Base-by-base conservation (phyloP, 2,329 filamentous ascomycete genomes). In the Malbranchea zuffiana region DNA sequence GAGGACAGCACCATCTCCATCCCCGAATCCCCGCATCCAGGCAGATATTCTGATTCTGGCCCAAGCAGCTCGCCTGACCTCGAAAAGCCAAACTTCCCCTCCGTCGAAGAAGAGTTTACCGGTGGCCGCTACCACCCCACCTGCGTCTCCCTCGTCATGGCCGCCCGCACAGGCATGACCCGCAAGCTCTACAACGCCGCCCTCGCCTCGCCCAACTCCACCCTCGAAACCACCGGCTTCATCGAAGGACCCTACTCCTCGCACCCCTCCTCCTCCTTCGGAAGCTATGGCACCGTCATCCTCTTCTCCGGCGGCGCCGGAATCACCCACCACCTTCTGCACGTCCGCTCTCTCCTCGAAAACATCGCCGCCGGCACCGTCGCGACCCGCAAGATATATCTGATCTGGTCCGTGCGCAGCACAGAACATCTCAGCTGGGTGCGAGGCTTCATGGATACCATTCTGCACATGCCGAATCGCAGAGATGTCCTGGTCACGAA, bases 271-370 rank as follows among this genome's bases (percentile, higher is more conserved):
- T 65, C 65, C 31, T 65, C 65, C 32, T 63, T 77, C 34, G 60
- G 65, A 31, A 75, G 69, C 35, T 80, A 78, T 56, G 76, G 75
- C 48, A 79, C 75, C 0, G 66, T 72, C n/a, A 56, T 80, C 16
- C 68, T 80, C 39, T 79, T 80, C 57, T 75, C 75, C 3, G 75
- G 72, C 32, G 75, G 75, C 36, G 74, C 77, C 18, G 75, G 75
- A 36, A 79, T 80, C 41, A 80, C 76, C 2, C 75, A 80, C 50
- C 74, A 78, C 53, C 63, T 78, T 42, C 65, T 73, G 38, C 74
- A 72, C 55, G 63, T 78, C 13, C 71, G 71, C 43, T 67, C 76
- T 39, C 66, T 80, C 1, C 61, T 80, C 41, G 55, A 61, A 11
- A 67, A 68, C 39, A 68, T 67, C 43, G 55, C 65, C 40, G 58